These are phyloP conservation scores for Symbiodinium pilosum DNA, from an alignment of 73 alveolate species.

Conservation along the genomic window DNA sequence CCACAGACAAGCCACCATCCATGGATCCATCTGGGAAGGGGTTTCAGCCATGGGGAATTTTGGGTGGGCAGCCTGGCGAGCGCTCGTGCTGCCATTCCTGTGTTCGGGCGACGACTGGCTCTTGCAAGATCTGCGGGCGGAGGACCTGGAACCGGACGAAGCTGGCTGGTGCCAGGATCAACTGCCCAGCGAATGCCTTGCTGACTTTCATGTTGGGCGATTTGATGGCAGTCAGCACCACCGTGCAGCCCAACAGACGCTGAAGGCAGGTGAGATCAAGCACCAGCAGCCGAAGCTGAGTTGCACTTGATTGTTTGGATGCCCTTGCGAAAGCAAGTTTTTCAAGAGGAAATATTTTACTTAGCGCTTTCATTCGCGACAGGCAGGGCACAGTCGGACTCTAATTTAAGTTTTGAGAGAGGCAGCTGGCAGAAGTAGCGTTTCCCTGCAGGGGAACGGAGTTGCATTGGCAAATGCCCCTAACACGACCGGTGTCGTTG, in stretches of 20 bases:
- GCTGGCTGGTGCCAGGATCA: conserved; percentile 23
- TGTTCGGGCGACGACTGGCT: not conserved
- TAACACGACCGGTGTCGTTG: too few species aligned
- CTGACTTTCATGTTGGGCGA: conserved; percentile 47
- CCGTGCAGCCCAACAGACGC: conserved; percentile 6
- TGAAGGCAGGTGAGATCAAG: not conserved
- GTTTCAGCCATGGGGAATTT: too few species aligned
- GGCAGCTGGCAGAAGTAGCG: too few species aligned
- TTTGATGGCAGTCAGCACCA: conserved; percentile 37
- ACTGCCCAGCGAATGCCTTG: not conserved
- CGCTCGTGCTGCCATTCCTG: not conserved
- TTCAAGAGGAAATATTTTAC: too few species aligned
- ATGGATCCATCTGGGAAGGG: too few species aligned
- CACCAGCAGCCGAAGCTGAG: not conserved
- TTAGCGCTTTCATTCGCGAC: too few species aligned
- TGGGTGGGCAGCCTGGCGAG: not conserved
- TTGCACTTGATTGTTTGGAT: not conserved
- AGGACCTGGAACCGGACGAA: not conserved
- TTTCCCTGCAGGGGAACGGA: too few species aligned
- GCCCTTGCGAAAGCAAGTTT: too few species aligned
- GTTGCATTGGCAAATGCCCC: too few species aligned
- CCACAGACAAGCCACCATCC: too few species aligned
- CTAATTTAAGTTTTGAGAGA: too few species aligned
- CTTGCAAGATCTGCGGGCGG: not conserved
- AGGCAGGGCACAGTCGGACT: too few species aligned